Evolutionary conservation across 257 asterid species (phyloP).

Genomic region (Solanum dulcamara): DNA sequence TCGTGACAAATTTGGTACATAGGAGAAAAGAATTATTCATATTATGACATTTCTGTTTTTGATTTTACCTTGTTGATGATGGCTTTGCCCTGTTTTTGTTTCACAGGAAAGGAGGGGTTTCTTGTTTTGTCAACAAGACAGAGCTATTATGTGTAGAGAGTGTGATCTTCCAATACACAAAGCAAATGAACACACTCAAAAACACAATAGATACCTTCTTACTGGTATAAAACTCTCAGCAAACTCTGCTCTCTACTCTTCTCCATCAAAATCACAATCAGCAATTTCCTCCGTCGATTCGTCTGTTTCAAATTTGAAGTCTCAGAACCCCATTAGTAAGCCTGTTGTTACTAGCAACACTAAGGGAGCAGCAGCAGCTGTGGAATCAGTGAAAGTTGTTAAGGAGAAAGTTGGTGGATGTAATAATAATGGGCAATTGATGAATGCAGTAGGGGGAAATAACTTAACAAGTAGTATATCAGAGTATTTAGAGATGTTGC

Average conservation of each 20-base stretch:
- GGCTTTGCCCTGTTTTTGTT: neutral
- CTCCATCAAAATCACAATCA: neutral
- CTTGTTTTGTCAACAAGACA: slow-evolving; percentile 61
- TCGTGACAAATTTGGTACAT: neutral
- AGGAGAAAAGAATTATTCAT: neutral
- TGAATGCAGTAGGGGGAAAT: neutral
- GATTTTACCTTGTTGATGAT: neutral
- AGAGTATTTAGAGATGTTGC: slow-evolving; percentile 51
- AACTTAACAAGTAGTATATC: slow-evolving; percentile 34
- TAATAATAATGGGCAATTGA: slow-evolving; percentile 1
- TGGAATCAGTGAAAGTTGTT: neutral
- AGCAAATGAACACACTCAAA: slow-evolving; percentile 45
- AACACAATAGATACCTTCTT: slow-evolving; percentile 49
- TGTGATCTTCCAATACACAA: slow-evolving; percentile 55
- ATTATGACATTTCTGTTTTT: neutral
- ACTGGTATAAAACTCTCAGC: slow-evolving; percentile 43
- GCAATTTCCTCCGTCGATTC: slow-evolving; percentile 2
- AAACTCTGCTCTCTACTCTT: slow-evolving; percentile 17
- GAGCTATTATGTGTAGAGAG: slow-evolving; percentile 60
- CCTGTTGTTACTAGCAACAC: neutral
- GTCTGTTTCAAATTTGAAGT: slow-evolving; percentile 7
- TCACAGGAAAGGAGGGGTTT: slow-evolving; percentile 49
- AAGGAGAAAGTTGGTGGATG: neutral
- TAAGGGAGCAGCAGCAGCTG: neutral
- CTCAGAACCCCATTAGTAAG: slow-evolving; percentile 1